Conservation (phyloP, 306 rosid species). For the Cyclanthera cordifolia region DNA sequence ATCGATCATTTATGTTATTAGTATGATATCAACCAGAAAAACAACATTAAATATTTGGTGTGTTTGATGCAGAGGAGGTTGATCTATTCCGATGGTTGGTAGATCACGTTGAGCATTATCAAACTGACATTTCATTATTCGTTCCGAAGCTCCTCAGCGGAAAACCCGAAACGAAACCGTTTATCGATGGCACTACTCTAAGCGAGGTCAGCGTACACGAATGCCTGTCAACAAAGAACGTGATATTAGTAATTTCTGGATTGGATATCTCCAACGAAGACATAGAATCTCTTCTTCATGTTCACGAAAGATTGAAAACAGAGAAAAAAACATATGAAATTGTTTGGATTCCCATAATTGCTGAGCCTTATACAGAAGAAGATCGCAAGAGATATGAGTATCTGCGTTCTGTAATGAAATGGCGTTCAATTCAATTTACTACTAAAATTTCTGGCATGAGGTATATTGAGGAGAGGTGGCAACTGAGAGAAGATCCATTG, state of each 20-base stretch:
- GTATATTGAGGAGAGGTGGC: conserved; percentile 42
- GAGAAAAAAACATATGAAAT: conserved; percentile 22
- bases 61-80: conserved; percentile 3
- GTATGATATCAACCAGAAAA: neutral
- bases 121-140: neutral
- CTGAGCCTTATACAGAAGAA: conserved; percentile 32
- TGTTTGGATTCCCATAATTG: conserved; percentile 51
- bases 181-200: conserved; percentile 42
- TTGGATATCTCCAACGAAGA: conserved; percentile 43
- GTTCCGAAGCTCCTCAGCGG: neutral
- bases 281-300: conserved; percentile 17
- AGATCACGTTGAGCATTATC: conserved; percentile 11
- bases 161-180: conserved; percentile 15
- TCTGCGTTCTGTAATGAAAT: conserved; percentile 36
- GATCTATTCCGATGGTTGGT: conserved; percentile 7
- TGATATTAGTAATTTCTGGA: conserved; percentile 34
- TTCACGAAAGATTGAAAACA: conserved; percentile 25
- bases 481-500: conserved; percentile 32
- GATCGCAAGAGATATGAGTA: conserved; percentile 36
- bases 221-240: conserved; percentile 21
- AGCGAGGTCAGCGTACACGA: conserved; percentile 3
- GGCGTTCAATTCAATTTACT: conserved; percentile 30
- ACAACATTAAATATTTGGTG: neutral
- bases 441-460: conserved; percentile 25
- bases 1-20: neutral